These are phyloP conservation scores for Beta corolliflora DNA, from an alignment of 179 eudicot species.

Conservation along the genomic window DNA sequence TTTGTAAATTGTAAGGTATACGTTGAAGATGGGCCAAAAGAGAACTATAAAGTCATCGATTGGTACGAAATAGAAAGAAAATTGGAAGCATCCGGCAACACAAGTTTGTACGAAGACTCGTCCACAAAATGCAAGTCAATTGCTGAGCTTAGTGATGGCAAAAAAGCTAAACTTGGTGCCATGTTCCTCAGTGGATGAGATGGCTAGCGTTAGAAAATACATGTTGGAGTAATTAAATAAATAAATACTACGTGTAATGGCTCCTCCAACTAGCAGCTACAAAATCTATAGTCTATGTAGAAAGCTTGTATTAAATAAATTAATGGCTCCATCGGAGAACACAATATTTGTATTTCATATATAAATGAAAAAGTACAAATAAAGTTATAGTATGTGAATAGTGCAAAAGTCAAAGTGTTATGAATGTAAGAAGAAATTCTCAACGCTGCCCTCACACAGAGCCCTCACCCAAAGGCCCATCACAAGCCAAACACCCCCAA, in stretches of 20 bases:
- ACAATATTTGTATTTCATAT: neutral
- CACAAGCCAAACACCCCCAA: no score
- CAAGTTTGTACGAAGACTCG: neutral
- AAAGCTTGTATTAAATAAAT: neutral
- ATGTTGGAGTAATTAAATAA: neutral
- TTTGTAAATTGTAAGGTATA: constrained; percentile 13
- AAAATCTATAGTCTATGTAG: neutral
- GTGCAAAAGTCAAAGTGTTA: no score
- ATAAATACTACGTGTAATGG: no score
- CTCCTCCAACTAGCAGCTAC: no score
- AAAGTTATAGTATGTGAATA: no score
- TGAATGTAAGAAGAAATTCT: no score
- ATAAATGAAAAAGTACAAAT: neutral
- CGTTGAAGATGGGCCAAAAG: constrained; percentile 18
- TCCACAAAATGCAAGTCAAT: constrained; percentile 17
- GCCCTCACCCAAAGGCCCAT: no score
- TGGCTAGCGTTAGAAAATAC: neutral
- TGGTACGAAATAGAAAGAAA: constrained; percentile 17
- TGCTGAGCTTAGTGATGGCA: constrained; percentile 15
- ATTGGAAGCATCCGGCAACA: constrained; percentile 3
- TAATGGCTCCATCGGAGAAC: neutral
- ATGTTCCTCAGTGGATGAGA: constrained; percentile 12
- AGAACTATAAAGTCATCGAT: constrained; percentile 5
- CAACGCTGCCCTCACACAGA: no score
- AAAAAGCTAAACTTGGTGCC: constrained; percentile 19